These are phyloP conservation scores for Stylosanthes scabra DNA, from an alignment of 331 rosid species.

Conservation along the genomic window DNA sequence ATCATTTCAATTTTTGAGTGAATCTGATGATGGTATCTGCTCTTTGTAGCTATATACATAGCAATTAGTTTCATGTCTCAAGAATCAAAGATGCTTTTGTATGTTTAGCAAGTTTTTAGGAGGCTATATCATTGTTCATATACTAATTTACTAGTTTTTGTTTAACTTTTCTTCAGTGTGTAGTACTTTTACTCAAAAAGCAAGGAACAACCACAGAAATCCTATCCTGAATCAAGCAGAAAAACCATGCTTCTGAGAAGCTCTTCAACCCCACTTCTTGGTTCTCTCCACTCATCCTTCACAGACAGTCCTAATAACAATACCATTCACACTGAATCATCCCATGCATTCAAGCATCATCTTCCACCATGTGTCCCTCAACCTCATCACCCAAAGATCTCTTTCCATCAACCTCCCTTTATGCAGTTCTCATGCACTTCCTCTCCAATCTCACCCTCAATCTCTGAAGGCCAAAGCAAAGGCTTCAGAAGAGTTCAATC, in stretches of 20 bases:
- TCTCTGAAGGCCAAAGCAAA: conserved; percentile 42
- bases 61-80: not conserved
- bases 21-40: not conserved
- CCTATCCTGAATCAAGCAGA: conserved; percentile 2
- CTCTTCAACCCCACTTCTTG: conserved; percentile 84
- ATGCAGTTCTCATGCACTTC: conserved; percentile 53
- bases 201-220: conserved; percentile 20
- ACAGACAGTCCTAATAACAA: conserved; percentile 54
- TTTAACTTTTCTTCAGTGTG: not conserved
- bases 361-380: conserved; percentile 49
- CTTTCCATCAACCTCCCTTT: conserved; percentile 45
- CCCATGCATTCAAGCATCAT: conserved; percentile 42
- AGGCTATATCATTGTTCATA: not conserved
- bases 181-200: not conserved
- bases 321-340: conserved; percentile 51
- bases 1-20: not conserved
- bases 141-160: conserved; percentile 15
- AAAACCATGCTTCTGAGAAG: conserved; percentile 59
- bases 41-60: not conserved
- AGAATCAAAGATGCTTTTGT: not conserved
- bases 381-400: conserved; percentile 44
- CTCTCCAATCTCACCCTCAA: conserved; percentile 81
- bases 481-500: conserved; percentile 84
- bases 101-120: conserved; percentile 2
- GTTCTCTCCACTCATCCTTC: conserved; percentile 64